These are phyloP conservation scores for Orbilia blumenaviensis DNA, from an alignment of 2,329 filamentous ascomycete genomes.

Conservation along the genomic window DNA sequence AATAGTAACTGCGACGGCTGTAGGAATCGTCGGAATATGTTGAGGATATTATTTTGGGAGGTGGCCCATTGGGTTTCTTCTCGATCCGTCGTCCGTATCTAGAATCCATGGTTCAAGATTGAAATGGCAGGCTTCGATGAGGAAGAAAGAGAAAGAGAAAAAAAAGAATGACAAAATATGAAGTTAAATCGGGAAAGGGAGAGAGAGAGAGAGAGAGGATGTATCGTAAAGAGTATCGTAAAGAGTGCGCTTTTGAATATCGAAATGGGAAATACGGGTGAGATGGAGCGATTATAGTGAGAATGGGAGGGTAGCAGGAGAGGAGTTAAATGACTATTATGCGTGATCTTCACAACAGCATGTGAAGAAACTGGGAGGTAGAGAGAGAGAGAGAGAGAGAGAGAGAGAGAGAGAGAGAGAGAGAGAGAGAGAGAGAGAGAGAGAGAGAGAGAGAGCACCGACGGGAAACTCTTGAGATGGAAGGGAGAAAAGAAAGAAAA, in stretches of 20 bases:
- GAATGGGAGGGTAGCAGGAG: not conserved
- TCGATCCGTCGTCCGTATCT: slow-evolving; percentile 7
- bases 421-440: not conserved
- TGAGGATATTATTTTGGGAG: slow-evolving; percentile 35
- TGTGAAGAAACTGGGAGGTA: not conserved
- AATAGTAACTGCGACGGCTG: slow-evolving; percentile 42
- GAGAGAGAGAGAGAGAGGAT: not conserved
- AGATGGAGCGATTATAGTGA: not conserved
- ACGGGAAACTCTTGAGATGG: too few species aligned
- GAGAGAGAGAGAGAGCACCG: not conserved
- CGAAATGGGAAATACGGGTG: not conserved
- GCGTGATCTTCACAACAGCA: not conserved
- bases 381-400: not conserved
- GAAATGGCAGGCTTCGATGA: not conserved
- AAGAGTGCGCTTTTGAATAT: too few species aligned
- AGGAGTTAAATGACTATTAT: not conserved
- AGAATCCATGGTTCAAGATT: slow-evolving; percentile 34
- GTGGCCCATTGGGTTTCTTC: slow-evolving; percentile 9
- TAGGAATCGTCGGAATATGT: slow-evolving; percentile 51
- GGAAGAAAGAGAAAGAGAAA: not conserved
- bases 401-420: not conserved
- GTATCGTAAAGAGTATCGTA: too few species aligned
- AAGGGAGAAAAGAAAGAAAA: not conserved
- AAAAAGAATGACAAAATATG: not conserved
- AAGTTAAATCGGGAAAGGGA: not conserved